Evolutionary conservation across 768 basidiomycete species (phyloP).

Genomic region (Psilocybe cyanescens): DNA sequence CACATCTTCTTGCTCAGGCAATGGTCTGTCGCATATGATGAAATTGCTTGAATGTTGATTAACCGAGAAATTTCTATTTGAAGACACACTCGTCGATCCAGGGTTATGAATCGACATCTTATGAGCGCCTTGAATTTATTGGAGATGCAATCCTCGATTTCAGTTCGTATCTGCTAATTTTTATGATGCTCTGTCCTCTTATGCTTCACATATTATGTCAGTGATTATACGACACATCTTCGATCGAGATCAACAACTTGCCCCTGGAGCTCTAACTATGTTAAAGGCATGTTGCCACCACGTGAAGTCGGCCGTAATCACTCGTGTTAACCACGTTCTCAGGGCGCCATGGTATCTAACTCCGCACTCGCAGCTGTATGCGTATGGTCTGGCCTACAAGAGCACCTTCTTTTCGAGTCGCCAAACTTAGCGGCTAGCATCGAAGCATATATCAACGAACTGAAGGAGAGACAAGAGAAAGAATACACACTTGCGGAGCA

Average conservation of each 20-base stretch:
- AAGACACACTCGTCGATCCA: slow-evolving; percentile 74
- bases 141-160: slow-evolving; percentile 89
- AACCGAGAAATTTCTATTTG: slow-evolving; percentile 24
- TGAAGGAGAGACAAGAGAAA: slow-evolving; percentile 47
- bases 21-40: slow-evolving; percentile 49
- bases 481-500: slow-evolving; percentile 50
- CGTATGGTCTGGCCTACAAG: slow-evolving; percentile 67
- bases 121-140: slow-evolving; percentile 82
- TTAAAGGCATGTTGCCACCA: slow-evolving; percentile 58
- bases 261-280: slow-evolving; percentile 78
- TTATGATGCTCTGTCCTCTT: not conserved
- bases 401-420: slow-evolving; percentile 63
- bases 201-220: slow-evolving; percentile 26
- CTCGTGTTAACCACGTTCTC: slow-evolving; percentile 20
- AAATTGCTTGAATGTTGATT: not conserved
- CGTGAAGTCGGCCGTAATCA: not conserved
- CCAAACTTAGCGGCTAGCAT: slow-evolving; percentile 54
- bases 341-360: slow-evolving; percentile 90
- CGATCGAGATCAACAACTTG: slow-evolving; percentile 60
- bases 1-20: slow-evolving; percentile 71
- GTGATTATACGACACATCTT: slow-evolving; percentile 79
- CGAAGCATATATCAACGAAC: slow-evolving; percentile 50
- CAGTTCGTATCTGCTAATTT: slow-evolving; percentile 45
- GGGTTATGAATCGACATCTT: slow-evolving; percentile 57
- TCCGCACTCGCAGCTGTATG: slow-evolving; percentile 76